Percentiles rank a stretch among this genome's conserved stretches.
Evolutionary conservation across 148 eudicot species (phyloP).

Genomic region (Nepenthes gracilis): DNA sequence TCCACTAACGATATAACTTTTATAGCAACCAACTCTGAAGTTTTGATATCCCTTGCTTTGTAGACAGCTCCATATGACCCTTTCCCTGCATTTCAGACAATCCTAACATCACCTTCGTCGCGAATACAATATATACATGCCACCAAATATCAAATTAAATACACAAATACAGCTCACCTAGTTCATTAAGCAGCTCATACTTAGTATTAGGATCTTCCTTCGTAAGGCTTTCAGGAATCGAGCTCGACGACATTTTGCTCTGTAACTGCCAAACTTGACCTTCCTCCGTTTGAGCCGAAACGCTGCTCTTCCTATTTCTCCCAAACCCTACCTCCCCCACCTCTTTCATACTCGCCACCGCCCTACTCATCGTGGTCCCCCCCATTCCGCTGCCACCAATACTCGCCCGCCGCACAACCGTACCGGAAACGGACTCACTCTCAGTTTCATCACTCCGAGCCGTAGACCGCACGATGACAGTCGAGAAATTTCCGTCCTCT

Average conservation of each 20-base stretch:
- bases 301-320: conserved; percentile 29
- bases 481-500: conserved; percentile 38
- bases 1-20: conserved; percentile 90
- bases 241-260: conserved; percentile 66
- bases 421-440: conserved; percentile 40
- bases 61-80: conserved; percentile 97
- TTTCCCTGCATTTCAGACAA: conserved; percentile 54
- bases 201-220: conserved; percentile 78
- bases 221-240: conserved; percentile 68
- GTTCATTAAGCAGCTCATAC: conserved; percentile 80
- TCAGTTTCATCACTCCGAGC: conserved; percentile 28
- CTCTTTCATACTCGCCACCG: conserved; percentile 93
- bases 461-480: conserved; percentile 57
- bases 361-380: conserved; percentile 56
- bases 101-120: conserved; percentile 5
- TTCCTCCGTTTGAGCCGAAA: conserved; percentile 16
- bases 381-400: conserved; percentile 21
- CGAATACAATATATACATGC: background rate
- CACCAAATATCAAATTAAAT: background rate
- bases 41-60: conserved; percentile 84
- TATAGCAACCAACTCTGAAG: conserved; percentile 92
- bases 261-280: conserved; percentile 29
- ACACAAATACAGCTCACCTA: conserved; percentile 34
- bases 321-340: conserved; percentile 57
- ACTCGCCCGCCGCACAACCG: conserved; percentile 42